Percentiles rank a stretch among this genome's conserved stretches.
phyloP scores from a whole-genome alignment of 139 green algal species.

The Chloropicon primus region DNA sequence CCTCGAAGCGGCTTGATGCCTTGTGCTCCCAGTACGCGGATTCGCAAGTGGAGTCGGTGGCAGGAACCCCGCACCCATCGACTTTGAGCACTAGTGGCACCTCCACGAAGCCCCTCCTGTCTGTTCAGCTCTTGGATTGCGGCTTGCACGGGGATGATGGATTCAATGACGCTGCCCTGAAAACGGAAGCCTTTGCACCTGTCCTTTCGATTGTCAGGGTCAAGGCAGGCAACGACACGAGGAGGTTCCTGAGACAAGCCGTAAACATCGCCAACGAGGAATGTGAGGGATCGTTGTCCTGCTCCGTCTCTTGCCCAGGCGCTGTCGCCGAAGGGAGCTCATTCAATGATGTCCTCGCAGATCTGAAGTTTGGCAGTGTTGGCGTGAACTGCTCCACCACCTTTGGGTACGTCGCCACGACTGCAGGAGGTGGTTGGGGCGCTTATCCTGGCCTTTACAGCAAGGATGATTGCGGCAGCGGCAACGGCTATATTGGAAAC shows the following conservation, averaged over 20 bases:
- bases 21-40: neutral
- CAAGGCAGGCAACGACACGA: neutral
- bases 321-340: too few relatives aligned
- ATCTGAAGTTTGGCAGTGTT: neutral
- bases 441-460: neutral
- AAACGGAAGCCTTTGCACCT: neutral
- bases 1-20: neutral
- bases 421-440: neutral
- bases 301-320: neutral
- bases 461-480: neutral
- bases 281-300: neutral
- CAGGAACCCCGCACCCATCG: neutral
- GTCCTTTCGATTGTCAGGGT: neutral
- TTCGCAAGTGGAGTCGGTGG: neutral
- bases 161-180: neutral
- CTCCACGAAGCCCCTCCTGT: neutral
- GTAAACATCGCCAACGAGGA: neutral
- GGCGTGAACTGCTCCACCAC: neutral
- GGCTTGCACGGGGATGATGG: neutral
- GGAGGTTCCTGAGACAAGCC: neutral
- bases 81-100: too few relatives aligned
- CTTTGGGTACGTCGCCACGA: neutral
- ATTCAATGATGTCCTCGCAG: neutral
- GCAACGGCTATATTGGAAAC: neutral
- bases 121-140: neutral